These are phyloP conservation scores for Otatea glauca DNA, from an alignment of 176 grass and related monocot species.

Conservation along the genomic window DNA sequence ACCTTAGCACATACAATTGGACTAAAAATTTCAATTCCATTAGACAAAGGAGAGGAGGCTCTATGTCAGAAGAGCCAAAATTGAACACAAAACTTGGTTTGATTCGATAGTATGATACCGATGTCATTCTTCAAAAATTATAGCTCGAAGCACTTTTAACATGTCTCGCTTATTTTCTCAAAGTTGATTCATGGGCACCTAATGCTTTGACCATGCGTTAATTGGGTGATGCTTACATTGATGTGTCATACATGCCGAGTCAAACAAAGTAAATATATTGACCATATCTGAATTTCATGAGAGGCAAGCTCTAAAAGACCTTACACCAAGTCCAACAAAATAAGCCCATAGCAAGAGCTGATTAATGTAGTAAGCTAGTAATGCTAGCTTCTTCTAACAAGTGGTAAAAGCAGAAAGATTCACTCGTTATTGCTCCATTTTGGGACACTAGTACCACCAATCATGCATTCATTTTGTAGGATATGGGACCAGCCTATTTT, in stretches of 20 bases:
- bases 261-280: slow-evolving; percentile 7
- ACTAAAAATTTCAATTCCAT: no score
- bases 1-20: no score
- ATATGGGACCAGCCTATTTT: no score
- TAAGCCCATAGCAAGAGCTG: slow-evolving; percentile 18
- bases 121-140: no score
- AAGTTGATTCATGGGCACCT: slow-evolving; percentile 13
- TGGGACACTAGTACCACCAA: not conserved
- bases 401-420: not conserved
- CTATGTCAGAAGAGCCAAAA: no score
- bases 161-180: slow-evolving; percentile 29
- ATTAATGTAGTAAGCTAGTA: slow-evolving; percentile 7
- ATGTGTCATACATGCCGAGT: slow-evolving; percentile 17
- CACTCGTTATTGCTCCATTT: not conserved
- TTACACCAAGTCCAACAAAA: not conserved
- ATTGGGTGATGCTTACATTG: slow-evolving; percentile 7
- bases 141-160: no score
- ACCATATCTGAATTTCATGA: not conserved
- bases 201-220: not conserved
- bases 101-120: no score
- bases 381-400: slow-evolving; percentile 7
- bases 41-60: no score
- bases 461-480: slow-evolving; percentile 23
- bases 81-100: no score
- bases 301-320: slow-evolving; percentile 1